Base-by-base conservation (phyloP, 306 rosid genomes). In the Vigna trinervia region DNA sequence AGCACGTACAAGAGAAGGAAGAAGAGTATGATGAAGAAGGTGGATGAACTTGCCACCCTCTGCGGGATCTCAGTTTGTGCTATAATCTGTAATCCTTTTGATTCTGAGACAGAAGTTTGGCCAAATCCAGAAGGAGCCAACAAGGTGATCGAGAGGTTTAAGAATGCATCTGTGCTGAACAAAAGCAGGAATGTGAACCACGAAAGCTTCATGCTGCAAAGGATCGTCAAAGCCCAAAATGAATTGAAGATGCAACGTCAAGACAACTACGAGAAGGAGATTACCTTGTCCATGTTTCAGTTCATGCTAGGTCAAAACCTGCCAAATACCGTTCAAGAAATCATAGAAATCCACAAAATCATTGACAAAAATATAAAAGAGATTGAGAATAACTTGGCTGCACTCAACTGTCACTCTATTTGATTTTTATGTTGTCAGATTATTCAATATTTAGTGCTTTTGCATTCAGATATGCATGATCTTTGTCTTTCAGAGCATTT, bases 1-100 rank as follows among this genome's bases (percentile, higher is more conserved):
- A 82, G 86, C 1, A 87, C 90, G 0, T 90, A 56, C 61, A 86
- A 84, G 85, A 89, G 88, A 84, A 85, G 88, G 78, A 89, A 86
- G 87, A 88, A 56, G 68, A 88, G 93, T 4, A 56, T 93, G 1
- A 5, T 87, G 19, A 93, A 90, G 73, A 89, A 85, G 80, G 79
- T 87, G 32, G 51, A 26, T 6, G 98, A 89, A 51, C 80, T 93
- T 1, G 76, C 68, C 12, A 82, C 84, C 8, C 89, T 87, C 14
- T 45, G 48, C 5, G 48, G 48, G 48, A 45, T 45, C 48, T 12
- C 13, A 45, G 48, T 13, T 45, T 45, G 48, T 45, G 48, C 48
- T 45, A 11, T 45, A 45, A 45, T 45, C 10, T 45, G 0, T 3
- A 45, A 3, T 45, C 14, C 48, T 45, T 45, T 45, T 11, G 48